Evolutionary conservation across 495 filamentous ascomycete species (phyloP).

Genomic region (Hypoxylon subgilvum): DNA sequence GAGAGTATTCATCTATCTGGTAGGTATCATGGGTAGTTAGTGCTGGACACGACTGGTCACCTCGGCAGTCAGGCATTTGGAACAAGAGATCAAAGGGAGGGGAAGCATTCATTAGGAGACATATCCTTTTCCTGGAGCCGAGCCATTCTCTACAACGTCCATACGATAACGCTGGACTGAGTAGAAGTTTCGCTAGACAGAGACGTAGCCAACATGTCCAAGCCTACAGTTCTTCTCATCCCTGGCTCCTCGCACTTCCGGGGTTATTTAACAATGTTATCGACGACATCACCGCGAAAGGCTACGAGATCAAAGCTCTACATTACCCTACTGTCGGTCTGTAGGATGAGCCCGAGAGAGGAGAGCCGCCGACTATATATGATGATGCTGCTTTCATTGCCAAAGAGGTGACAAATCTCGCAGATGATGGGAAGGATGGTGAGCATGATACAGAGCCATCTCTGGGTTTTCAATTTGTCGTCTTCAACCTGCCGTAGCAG

Average conservation of each 20-base stretch:
- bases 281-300: slow-evolving; percentile 30
- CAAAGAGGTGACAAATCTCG: slow-evolving; percentile 31
- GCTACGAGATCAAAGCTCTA: slow-evolving; percentile 37
- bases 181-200: no score
- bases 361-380: slow-evolving; percentile 28
- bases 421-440: slow-evolving; percentile 44
- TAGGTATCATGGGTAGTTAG: no score
- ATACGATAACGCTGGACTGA: no score
- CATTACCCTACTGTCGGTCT: slow-evolving; percentile 25
- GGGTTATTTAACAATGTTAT: slow-evolving; percentile 41
- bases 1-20: no score
- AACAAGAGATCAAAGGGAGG: no score
- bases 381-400: slow-evolving; percentile 42
- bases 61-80: no score
- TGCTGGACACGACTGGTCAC: no score
- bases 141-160: no score
- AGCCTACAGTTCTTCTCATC: slow-evolving; percentile 48
- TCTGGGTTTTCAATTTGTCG: not conserved
- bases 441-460: not conserved
- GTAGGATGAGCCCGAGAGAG: slow-evolving; percentile 4
- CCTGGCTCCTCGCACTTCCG: slow-evolving; percentile 46
- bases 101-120: no score
- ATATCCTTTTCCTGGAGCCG: no score
- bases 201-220: slow-evolving; percentile 35
- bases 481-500: not conserved